A percentile compares a stretch with the other conserved stretches of the same genome.
phyloP scores from a whole-genome alignment of 495 filamentous ascomycete species.

The Parathielavia appendiculata region DNA sequence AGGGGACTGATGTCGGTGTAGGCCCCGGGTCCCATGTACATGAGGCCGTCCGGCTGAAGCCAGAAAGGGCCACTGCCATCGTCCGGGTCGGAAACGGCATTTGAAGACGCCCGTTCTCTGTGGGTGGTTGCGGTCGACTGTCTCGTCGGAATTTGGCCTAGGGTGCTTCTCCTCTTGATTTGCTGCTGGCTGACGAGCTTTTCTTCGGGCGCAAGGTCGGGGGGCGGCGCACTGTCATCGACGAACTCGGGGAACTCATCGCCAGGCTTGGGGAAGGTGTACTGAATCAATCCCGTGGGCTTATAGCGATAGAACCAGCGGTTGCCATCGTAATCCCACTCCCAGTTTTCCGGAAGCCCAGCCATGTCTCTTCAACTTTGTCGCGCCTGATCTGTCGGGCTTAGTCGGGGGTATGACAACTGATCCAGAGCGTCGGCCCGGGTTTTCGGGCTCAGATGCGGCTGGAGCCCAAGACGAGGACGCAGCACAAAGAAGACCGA shows the following conservation, averaged over 20 bases:
- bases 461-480: not conserved
- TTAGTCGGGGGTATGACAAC: not conserved
- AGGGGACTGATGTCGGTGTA: slow-evolving; percentile 36
- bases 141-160: slow-evolving; percentile 10
- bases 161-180: slow-evolving; percentile 26
- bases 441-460: not conserved
- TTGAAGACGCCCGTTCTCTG: slow-evolving; percentile 14
- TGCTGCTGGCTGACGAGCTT: slow-evolving; percentile 35
- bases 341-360: slow-evolving; percentile 43
- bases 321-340: slow-evolving; percentile 44
- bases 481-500: not conserved
- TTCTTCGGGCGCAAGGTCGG: slow-evolving; percentile 36
- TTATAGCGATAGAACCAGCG: slow-evolving; percentile 47
- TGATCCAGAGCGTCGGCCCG: not conserved
- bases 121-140: slow-evolving; percentile 1
- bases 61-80: slow-evolving; percentile 28
- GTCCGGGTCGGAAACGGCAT: slow-evolving; percentile 16
- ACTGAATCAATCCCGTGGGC: slow-evolving; percentile 44
- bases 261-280: slow-evolving; percentile 45
- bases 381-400: not conserved
- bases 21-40: slow-evolving; percentile 38
- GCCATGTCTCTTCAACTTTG: slow-evolving; percentile 24
- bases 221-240: slow-evolving; percentile 32
- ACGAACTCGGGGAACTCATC: slow-evolving; percentile 47
- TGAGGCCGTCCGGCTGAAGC: slow-evolving; percentile 41